Percentiles rank a stretch among this genome's conserved stretches.
Conservation (phyloP, 768 basidiomycete species). For the Coprinellus aureogranulatus region DNA sequence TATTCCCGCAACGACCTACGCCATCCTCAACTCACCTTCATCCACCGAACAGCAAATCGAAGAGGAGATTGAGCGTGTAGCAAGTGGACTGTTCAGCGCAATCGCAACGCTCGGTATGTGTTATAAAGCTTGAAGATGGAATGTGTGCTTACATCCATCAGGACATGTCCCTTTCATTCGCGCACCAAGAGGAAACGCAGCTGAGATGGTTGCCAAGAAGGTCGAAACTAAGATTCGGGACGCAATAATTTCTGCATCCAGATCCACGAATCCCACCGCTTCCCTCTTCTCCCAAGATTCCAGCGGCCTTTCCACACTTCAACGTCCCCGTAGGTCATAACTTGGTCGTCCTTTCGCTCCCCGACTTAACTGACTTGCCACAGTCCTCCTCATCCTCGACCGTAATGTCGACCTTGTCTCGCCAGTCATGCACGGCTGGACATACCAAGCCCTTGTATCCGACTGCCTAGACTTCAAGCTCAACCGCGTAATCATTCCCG, state of each 20-base stretch:
- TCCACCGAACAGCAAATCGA: slow-evolving; percentile 91
- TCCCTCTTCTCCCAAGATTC: slow-evolving; percentile 79
- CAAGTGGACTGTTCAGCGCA: slow-evolving; percentile 87
- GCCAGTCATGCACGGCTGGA: slow-evolving; percentile 96
- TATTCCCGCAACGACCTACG: slow-evolving; percentile 63
- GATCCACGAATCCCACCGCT: slow-evolving; percentile 50
- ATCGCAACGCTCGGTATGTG: slow-evolving; percentile 78
- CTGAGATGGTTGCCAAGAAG: slow-evolving; percentile 98
- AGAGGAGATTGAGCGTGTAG: slow-evolving; percentile 87
- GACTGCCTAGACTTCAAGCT: slow-evolving; percentile 97
- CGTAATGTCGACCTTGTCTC: slow-evolving; percentile 93
- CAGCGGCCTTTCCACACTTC: slow-evolving; percentile 79
- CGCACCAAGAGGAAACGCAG: slow-evolving; percentile 92
- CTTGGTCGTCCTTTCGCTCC: background rate
- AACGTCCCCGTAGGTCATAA: slow-evolving; percentile 70
- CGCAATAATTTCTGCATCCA: slow-evolving; percentile 67
- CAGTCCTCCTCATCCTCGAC: slow-evolving; percentile 92
- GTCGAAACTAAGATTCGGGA: slow-evolving; percentile 91
- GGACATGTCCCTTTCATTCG: slow-evolving; percentile 94
- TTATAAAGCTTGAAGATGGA: background rate
- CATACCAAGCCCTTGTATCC: slow-evolving; percentile 96
- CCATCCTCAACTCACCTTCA: slow-evolving; percentile 85
- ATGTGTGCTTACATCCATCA: slow-evolving; percentile 22
- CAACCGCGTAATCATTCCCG: slow-evolving; percentile 85
- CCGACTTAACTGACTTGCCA: slow-evolving; percentile 12